Conservation (phyloP, 257 asterid species). For the Solanum sejunctum region DNA sequence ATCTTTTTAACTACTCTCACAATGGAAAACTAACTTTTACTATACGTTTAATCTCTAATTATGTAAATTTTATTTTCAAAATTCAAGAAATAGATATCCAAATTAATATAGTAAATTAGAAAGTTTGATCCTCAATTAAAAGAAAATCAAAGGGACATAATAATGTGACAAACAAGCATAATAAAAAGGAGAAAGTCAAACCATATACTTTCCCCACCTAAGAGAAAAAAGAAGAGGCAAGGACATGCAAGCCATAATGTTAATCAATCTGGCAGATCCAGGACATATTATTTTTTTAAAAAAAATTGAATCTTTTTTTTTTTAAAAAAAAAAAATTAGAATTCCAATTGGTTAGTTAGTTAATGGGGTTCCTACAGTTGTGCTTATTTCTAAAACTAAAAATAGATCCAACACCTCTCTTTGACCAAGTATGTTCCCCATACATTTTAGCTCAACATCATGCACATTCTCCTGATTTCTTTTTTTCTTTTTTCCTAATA, state of each 20-base stretch:
- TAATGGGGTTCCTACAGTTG: slow-evolving; percentile 25
- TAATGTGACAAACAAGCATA: background rate
- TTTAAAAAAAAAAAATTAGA: background rate
- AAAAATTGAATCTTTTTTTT: no score
- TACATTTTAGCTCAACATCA: slow-evolving; percentile 10
- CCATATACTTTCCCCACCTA: background rate
- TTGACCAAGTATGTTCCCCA: slow-evolving; percentile 17
- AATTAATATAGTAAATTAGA: background rate
- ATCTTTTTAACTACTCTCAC: background rate
- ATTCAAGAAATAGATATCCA: background rate
- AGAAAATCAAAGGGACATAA: background rate
- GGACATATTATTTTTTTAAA: background rate
- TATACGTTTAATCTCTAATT: background rate
- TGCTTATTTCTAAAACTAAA: background rate
- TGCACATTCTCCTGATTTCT: background rate
- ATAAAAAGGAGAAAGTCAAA: background rate
- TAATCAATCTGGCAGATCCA: slow-evolving; percentile 2
- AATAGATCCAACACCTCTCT: slow-evolving; percentile 1
- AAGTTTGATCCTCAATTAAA: no score
- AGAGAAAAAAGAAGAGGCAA: background rate
- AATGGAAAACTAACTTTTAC: background rate
- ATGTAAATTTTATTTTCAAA: background rate
- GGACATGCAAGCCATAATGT: slow-evolving; percentile 1
- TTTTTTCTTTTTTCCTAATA: background rate
- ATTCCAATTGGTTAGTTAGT: slow-evolving; percentile 10